These are phyloP conservation scores for Harrya chromipes DNA, from an alignment of 768 basidiomycete genomes.

Conservation along the genomic window DNA sequence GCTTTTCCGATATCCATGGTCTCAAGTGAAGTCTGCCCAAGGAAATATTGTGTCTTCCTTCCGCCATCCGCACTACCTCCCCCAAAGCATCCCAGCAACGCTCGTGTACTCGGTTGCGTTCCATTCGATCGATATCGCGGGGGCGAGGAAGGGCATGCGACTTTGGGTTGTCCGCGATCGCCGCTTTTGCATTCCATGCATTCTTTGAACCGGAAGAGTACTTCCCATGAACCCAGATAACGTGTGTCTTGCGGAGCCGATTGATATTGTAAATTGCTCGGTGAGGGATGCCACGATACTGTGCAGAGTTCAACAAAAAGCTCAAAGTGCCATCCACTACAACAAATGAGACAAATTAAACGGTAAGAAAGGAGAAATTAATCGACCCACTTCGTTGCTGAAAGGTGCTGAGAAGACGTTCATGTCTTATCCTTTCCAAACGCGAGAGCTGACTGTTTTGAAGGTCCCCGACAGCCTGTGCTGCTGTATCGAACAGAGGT, in stretches of 20 bases:
- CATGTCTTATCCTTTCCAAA: conserved; percentile 30
- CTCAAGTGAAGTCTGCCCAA: conserved; percentile 45
- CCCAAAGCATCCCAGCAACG: conserved; percentile 47
- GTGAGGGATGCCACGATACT: conserved; percentile 61
- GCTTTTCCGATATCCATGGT: conserved; percentile 22
- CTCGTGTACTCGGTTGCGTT: conserved; percentile 31
- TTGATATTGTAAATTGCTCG: conserved; percentile 51
- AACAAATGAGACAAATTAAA: conserved; percentile 10
- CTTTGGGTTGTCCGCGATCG: conserved; percentile 22
- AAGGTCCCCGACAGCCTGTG: conserved; percentile 39
- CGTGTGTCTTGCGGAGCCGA: conserved; percentile 30
- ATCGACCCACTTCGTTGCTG: conserved; percentile 48
- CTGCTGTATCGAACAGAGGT: conserved; percentile 54
- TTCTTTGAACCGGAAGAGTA: conserved; percentile 20
- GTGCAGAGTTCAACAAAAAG: conserved; percentile 58
- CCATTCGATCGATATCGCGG: conserved; percentile 19
- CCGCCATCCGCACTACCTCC: conserved; percentile 57
- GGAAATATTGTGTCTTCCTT: conserved; percentile 47
- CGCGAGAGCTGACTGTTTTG: conserved; percentile 28
- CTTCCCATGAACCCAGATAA: conserved; percentile 23
- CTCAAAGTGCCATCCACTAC: conserved; percentile 68
- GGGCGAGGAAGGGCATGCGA: conserved; percentile 7
- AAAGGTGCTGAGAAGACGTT: conserved; percentile 50
- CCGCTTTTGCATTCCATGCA: conserved; percentile 41
- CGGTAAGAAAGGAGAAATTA: background rate